Evolutionary conservation across 2,329 filamentous ascomycete genomes (phyloP).

Genomic region (Penicillium frequentans): DNA sequence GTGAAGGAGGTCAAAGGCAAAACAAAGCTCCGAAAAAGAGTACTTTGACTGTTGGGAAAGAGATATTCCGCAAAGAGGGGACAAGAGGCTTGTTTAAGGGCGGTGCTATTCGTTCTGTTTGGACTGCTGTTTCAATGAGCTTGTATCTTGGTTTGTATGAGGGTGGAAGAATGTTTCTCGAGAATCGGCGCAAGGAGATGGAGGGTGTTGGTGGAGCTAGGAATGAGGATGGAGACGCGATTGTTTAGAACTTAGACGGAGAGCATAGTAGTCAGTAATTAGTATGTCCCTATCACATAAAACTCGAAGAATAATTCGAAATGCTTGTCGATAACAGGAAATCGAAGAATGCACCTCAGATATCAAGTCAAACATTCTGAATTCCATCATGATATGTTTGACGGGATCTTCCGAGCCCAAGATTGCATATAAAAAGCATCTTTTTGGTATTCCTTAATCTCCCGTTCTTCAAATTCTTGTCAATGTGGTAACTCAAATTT

Average conservation of each 20-base stretch:
- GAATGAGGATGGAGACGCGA: not conserved
- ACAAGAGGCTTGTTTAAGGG: slow-evolving; percentile 72
- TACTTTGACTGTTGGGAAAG: slow-evolving; percentile 61
- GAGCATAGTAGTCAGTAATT: no score
- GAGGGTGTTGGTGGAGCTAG: slow-evolving; percentile 4
- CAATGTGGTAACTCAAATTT: no score
- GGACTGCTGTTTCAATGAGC: slow-evolving; percentile 81
- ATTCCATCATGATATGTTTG: no score
- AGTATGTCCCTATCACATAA: no score
- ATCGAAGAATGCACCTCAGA: no score
- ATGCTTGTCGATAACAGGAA: no score
- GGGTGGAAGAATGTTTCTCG: slow-evolving; percentile 65
- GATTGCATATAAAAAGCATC: no score
- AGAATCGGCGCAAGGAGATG: slow-evolving; percentile 30
- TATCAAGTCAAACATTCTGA: no score
- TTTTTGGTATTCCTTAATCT: no score
- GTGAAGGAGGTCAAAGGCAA: not conserved
- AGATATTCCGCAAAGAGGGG: slow-evolving; percentile 68
- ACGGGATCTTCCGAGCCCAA: no score
- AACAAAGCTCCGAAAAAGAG: slow-evolving; percentile 31
- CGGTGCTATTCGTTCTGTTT: slow-evolving; percentile 68
- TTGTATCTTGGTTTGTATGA: slow-evolving; percentile 88
- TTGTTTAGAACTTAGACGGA: not conserved
- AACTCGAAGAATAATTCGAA: no score
- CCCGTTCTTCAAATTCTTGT: no score